Conservation (phyloP, 768 basidiomycete genomes). For the Amylocystis lapponica region DNA sequence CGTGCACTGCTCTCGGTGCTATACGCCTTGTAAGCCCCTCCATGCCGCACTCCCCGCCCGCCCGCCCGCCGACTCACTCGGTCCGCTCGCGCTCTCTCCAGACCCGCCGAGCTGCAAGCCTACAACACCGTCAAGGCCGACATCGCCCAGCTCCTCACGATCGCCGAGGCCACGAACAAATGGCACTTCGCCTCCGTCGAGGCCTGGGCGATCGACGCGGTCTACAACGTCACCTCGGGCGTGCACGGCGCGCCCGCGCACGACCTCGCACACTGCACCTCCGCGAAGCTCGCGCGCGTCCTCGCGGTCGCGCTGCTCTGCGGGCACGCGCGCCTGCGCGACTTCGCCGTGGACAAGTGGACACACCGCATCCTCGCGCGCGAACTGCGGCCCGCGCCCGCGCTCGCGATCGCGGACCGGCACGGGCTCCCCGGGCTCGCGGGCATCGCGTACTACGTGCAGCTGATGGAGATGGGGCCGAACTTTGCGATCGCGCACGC, state of each 20-base stretch:
- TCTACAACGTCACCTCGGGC: constrained; percentile 24
- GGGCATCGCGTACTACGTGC: constrained; percentile 31
- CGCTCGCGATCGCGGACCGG: constrained; percentile 27
- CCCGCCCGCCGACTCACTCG: background rate
- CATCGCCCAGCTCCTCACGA: constrained; percentile 31
- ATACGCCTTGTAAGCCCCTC: constrained; percentile 32
- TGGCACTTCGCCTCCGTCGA: constrained; percentile 32
- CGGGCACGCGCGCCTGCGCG: constrained; percentile 19
- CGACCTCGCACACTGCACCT: constrained; percentile 21
- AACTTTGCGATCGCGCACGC: constrained; percentile 10
- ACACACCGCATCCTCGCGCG: constrained; percentile 26
- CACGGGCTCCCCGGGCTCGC: constrained; percentile 22
- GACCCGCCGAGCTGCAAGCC: constrained; percentile 20
- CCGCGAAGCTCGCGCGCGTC: constrained; percentile 28
- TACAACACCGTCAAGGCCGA: constrained; percentile 24
- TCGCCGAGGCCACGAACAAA: constrained; percentile 35
- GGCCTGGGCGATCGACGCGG: constrained; percentile 32
- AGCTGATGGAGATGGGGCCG: constrained; percentile 23
- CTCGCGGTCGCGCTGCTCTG: constrained; percentile 30
- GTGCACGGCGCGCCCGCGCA: constrained; percentile 17
- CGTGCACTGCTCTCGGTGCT: constrained; percentile 33
- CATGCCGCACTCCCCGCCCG: background rate
- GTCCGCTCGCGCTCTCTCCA: background rate
- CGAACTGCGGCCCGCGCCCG: constrained; percentile 24
- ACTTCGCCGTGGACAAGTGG: constrained; percentile 28